Evolutionary conservation across 1,284 basidiomycete species (phyloP).

Genomic region (Malassezia obtusa): DNA sequence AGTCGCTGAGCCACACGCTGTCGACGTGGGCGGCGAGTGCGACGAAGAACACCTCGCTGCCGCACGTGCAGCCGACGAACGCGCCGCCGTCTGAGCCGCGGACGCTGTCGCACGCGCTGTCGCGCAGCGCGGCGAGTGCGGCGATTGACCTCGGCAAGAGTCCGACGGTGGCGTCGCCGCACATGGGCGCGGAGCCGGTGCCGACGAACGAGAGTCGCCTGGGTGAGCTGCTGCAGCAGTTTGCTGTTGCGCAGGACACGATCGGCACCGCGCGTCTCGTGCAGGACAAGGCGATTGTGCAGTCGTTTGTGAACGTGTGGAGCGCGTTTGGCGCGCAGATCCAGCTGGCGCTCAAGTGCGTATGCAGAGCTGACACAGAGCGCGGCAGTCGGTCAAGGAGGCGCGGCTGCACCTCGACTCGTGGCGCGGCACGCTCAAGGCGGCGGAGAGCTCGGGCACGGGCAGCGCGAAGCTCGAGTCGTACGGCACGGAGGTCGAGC

Average conservation of each 20-base stretch:
- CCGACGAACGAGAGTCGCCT: conserved; percentile 26
- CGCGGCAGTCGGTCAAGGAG: conserved; percentile 39
- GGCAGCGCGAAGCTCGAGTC: conserved; percentile 30
- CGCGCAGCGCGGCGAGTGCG: conserved; percentile 66
- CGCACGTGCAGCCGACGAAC: conserved; percentile 56
- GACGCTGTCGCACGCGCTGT: conserved; percentile 87
- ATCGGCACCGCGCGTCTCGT: conserved; percentile 71
- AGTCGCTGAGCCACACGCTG: conserved; percentile 61
- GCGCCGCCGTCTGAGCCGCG: conserved; percentile 55
- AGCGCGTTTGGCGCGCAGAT: conserved; percentile 44
- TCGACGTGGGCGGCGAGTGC: conserved; percentile 79
- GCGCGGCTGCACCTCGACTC: conserved; percentile 44
- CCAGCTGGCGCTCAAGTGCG: conserved; percentile 33
- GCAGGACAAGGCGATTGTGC: conserved; percentile 68
- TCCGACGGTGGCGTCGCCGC: conserved; percentile 11
- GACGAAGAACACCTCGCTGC: conserved; percentile 61
- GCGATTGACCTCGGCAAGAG: conserved; percentile 54
- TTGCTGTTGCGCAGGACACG: conserved; percentile 75
- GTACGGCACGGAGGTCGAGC: conserved; percentile 39
- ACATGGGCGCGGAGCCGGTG: conserved; percentile 14
- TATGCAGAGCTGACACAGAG: conserved; percentile 4
- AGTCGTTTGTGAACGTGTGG: conserved; percentile 80
- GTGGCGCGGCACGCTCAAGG: conserved; percentile 41
- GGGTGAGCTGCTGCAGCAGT: conserved; percentile 65
- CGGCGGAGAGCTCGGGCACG: conserved; percentile 23